Percentiles rank a stretch among this genome's conserved stretches.
Conservation (phyloP, 192 early-diverging fungal genomes). For the Linnemannia zychae region DNA sequence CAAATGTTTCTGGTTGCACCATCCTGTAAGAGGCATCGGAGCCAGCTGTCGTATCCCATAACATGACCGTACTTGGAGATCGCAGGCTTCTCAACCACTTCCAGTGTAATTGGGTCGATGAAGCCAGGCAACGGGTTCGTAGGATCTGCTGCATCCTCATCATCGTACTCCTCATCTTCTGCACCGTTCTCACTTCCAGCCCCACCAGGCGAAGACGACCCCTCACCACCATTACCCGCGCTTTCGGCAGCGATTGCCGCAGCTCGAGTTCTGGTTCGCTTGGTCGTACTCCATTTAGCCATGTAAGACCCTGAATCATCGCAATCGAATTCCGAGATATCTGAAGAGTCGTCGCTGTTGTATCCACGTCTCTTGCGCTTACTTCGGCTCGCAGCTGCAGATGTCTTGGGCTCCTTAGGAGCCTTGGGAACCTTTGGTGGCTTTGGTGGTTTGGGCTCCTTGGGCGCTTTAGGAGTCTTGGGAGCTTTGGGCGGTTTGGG, state of each 20-base stretch:
- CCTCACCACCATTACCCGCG: neutral
- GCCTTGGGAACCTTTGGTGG: constrained; percentile 47
- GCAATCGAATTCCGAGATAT: constrained; percentile 72
- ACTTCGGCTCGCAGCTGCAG: constrained; percentile 58
- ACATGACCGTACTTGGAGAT: constrained; percentile 96
- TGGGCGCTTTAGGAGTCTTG: constrained; percentile 51
- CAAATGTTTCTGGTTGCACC: constrained; percentile 89
- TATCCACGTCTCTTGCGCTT: constrained; percentile 63
- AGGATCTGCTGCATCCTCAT: constrained; percentile 62
- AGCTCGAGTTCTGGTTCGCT: constrained; percentile 66
- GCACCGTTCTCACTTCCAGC: constrained; percentile 48
- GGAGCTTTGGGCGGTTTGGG: constrained; percentile 54
- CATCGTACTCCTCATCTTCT: constrained; percentile 59
- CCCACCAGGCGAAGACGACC: constrained; percentile 9
- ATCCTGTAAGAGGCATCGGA: constrained; percentile 86
- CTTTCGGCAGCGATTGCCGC: constrained; percentile 26
- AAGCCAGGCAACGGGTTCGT: constrained; percentile 92
- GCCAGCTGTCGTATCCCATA: constrained; percentile 91
- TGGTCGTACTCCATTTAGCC: constrained; percentile 73
- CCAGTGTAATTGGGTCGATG: constrained; percentile 95
- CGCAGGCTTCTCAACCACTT: constrained; percentile 90
- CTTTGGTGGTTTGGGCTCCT: constrained; percentile 51
- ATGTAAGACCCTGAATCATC: constrained; percentile 80
- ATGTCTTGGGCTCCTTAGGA: constrained; percentile 54
- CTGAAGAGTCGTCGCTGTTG: constrained; percentile 70